phyloP scores from a whole-genome alignment of 78 protist species.

The Isochrysis galbana region DNA sequence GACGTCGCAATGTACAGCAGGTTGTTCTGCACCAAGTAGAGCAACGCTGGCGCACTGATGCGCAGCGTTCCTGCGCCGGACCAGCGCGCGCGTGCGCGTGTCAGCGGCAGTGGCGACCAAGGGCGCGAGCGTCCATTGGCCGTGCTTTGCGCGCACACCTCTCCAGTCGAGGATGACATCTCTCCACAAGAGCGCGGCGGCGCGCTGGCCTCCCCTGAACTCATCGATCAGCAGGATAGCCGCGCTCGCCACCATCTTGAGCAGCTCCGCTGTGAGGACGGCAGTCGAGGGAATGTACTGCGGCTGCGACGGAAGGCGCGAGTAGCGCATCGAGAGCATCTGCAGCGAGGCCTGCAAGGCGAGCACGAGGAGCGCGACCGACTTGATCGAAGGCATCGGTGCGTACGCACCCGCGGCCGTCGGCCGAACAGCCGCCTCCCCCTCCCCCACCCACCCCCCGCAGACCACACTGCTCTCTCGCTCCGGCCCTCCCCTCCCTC shows the following conservation, averaged over 20 bases:
- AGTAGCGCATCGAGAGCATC: not conserved
- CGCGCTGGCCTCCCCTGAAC: no score
- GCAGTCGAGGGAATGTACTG: not conserved
- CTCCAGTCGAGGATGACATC: not conserved
- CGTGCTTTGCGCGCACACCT: no score
- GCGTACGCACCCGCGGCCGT: no score
- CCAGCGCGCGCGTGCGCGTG: no score
- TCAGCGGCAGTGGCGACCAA: no score
- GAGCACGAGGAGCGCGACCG: not conserved
- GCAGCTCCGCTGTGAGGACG: not conserved
- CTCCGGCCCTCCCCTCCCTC: no score
- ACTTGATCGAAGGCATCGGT: no score
- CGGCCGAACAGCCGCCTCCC: no score
- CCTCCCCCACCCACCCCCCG: no score
- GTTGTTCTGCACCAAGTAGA: constrained; percentile 34
- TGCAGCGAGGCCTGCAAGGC: not conserved
- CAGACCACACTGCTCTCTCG: no score
- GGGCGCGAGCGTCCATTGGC: no score
- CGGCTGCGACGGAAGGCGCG: not conserved
- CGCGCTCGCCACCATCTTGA: not conserved
- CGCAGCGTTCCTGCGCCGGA: no score
- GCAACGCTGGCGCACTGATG: not conserved
- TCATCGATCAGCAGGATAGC: not conserved
- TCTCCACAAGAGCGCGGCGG: not conserved
- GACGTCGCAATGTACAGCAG: not conserved